These are phyloP conservation scores for Zygnema cylindricum DNA, from an alignment of 139 green algal species.

Conservation along the genomic window DNA sequence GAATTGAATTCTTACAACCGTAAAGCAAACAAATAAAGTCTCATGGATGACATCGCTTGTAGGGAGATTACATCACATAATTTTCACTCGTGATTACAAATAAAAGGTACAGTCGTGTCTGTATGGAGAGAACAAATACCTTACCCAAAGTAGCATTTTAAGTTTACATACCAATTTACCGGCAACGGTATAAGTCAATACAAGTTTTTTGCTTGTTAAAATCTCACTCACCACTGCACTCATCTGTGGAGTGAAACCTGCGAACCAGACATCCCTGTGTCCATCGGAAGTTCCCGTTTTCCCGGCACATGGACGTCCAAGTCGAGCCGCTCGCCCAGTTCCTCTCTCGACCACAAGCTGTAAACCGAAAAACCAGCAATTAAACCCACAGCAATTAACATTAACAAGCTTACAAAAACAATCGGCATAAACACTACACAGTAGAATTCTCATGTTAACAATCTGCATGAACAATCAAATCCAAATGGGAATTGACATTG, in stretches of 20 bases:
- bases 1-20: constrained; percentile 64
- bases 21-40: constrained; percentile 68
- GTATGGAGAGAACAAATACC: too few relatives aligned
- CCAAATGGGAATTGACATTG: too few relatives aligned
- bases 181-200: constrained; percentile 27
- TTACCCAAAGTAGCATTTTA: background rate
- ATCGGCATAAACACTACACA: background rate
- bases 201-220: background rate
- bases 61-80: background rate
- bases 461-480: too few relatives aligned
- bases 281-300: constrained; percentile 72
- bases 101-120: too few relatives aligned
- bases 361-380: constrained; percentile 7
- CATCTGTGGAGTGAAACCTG: constrained; percentile 68
- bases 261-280: constrained; percentile 71
- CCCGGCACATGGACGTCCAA: constrained; percentile 62
- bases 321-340: constrained; percentile 55
- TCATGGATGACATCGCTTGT: constrained; percentile 43
- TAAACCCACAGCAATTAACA: constrained; percentile 14
- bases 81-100: too few relatives aligned
- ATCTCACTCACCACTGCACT: constrained; percentile 66
- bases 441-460: constrained; percentile 10
- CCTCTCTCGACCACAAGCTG: constrained; percentile 51
- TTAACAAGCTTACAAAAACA: background rate
- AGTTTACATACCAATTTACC: constrained; percentile 1